A percentile compares a stretch with the other conserved stretches of the same genome.
These are phyloP conservation scores for Saccharomycopsis olivae DNA, from an alignment of 805 yeast genomes.

Conservation along the genomic window DNA sequence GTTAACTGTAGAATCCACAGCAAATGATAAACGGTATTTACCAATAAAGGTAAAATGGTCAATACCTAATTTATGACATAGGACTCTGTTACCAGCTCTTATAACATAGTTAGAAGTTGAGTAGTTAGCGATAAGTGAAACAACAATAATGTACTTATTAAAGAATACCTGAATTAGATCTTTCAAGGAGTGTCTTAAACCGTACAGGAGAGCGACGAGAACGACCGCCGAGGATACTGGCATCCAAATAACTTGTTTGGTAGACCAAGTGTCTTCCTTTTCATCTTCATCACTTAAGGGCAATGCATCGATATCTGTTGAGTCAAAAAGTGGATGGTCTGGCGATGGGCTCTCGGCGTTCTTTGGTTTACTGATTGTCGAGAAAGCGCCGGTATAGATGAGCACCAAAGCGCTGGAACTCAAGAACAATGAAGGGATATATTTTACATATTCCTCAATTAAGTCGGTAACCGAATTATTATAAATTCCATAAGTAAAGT, in stretches of 20 bases:
- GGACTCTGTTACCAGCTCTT: constrained; percentile 23
- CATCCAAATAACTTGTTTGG: constrained; percentile 23
- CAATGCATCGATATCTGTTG: constrained; percentile 27
- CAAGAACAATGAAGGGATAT: constrained; percentile 8
- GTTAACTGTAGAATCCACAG: constrained; percentile 26
- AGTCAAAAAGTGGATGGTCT: constrained; percentile 32
- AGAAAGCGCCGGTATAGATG: constrained; percentile 27
- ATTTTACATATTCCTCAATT: neutral
- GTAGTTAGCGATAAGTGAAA: constrained; percentile 27
- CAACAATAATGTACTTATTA: constrained; percentile 27
- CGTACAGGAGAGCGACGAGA: constrained; percentile 31
- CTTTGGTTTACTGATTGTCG: constrained; percentile 23
- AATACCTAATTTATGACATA: constrained; percentile 22
- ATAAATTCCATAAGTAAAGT: neutral
- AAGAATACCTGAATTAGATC: constrained; percentile 26
- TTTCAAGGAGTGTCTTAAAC: constrained; percentile 25
- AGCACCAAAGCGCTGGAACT: constrained; percentile 22
- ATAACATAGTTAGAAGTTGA: constrained; percentile 23
- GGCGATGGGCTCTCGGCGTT: constrained; percentile 23
- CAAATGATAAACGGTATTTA: constrained; percentile 33
- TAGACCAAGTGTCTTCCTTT: neutral
- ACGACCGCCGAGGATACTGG: constrained; percentile 35
- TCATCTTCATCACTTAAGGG: constrained; percentile 18
- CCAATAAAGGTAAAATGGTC: constrained; percentile 24
- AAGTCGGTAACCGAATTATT: neutral